Percentiles rank a stretch among this genome's conserved stretches.
phyloP scores from a whole-genome alignment of 2,329 filamentous ascomycete genomes.

The Leptosphaerulina australis region DNA sequence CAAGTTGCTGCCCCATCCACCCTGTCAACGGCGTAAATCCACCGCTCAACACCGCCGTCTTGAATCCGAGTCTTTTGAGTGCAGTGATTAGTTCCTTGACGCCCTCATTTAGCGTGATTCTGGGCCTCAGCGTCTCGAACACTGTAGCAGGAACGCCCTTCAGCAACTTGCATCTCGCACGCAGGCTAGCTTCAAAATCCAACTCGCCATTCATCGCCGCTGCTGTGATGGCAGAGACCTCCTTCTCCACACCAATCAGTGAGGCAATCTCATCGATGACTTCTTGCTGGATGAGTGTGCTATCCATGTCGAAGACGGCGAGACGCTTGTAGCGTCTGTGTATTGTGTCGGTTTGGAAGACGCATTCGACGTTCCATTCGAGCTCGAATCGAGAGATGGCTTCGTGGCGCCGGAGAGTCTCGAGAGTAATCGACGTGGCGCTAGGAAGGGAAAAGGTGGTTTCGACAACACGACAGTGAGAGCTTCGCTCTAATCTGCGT shows the following conservation, averaged over 20 bases:
- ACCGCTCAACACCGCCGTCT: constrained; percentile 88
- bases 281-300: constrained; percentile 94
- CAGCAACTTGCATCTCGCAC: constrained; percentile 78
- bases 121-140: constrained; percentile 75
- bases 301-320: constrained; percentile 98
- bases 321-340: constrained; percentile 82
- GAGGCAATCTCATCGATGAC: constrained; percentile 95
- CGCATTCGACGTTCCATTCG: constrained; percentile 87
- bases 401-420: constrained; percentile 78
- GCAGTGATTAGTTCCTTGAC: constrained; percentile 75
- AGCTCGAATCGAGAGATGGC: constrained; percentile 80
- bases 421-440: constrained; percentile 58
- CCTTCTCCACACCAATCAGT: constrained; percentile 77
- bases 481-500: constrained; percentile 63
- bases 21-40: constrained; percentile 88
- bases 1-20: constrained; percentile 81
- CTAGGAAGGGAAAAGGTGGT: constrained; percentile 65
- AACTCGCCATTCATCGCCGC: constrained; percentile 96
- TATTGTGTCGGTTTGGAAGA: constrained; percentile 74
- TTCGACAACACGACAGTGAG: constrained; percentile 69
- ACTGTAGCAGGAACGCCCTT: constrained; percentile 79
- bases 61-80: constrained; percentile 79
- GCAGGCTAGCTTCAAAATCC: constrained; percentile 85
- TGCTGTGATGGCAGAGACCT: constrained; percentile 86
- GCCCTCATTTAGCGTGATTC: constrained; percentile 81